phyloP scores from a whole-genome alignment of 768 basidiomycete genomes.

The Suillus plorans region DNA sequence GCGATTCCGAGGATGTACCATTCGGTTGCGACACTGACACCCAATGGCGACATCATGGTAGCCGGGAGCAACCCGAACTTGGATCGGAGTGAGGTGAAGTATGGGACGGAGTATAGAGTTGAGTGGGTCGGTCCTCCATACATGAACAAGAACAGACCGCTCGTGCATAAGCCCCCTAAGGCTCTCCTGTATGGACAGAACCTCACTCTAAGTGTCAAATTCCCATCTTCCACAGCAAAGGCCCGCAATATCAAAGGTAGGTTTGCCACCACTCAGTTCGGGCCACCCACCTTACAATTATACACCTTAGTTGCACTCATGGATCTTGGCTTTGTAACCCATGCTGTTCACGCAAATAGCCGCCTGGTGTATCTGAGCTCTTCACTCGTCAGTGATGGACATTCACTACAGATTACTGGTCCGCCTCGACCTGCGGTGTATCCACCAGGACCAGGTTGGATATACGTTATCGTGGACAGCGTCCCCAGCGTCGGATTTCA shows the following conservation, averaged over 20 bases:
- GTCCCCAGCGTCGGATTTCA: conserved; percentile 62
- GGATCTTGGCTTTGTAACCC: conserved; percentile 83
- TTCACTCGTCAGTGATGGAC: conserved; percentile 40
- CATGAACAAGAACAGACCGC: conserved; percentile 60
- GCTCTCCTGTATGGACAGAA: conserved; percentile 46
- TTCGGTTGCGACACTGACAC: conserved; percentile 79
- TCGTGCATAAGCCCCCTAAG: conserved; percentile 35
- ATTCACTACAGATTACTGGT: conserved; percentile 54
- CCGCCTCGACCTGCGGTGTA: conserved; percentile 68
- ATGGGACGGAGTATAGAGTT: conserved; percentile 85
- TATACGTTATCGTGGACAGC: conserved; percentile 66
- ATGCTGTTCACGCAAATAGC: conserved; percentile 72
- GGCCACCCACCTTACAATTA: conserved; percentile 10
- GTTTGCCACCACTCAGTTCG: conserved; percentile 6
- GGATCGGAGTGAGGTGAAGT: conserved; percentile 68
- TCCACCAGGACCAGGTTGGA: conserved; percentile 80
- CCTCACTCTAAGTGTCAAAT: conserved; percentile 44
- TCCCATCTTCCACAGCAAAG: conserved; percentile 36
- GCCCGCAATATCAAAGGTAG: conserved; percentile 52
- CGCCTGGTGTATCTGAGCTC: conserved; percentile 68
- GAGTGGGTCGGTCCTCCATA: conserved; percentile 88
- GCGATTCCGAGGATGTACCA: conserved; percentile 77
- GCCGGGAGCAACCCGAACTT: conserved; percentile 85
- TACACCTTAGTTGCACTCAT: conserved; percentile 59
- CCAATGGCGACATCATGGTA: conserved; percentile 70